A percentile compares a stretch with the other conserved stretches of the same genome.
These are phyloP conservation scores for Leishmania major DNA, from an alignment of 208 protist genomes.

Conservation along the genomic window DNA sequence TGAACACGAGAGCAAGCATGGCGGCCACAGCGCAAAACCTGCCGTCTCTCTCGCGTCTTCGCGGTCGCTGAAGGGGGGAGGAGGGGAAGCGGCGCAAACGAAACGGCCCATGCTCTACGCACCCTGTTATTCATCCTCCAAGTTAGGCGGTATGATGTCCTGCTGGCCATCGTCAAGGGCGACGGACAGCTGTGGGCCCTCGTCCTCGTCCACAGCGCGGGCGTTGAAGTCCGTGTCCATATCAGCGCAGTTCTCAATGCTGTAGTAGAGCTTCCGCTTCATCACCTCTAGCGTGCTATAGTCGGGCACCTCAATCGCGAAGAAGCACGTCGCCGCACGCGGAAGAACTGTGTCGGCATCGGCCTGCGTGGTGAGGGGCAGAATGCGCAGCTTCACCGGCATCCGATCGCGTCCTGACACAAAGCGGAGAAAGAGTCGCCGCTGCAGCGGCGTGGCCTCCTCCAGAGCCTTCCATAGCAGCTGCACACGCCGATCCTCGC, in stretches of 20 bases:
- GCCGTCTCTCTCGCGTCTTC: background rate
- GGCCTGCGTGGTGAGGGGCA: conserved; percentile 69
- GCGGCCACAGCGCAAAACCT: background rate
- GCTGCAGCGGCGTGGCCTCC: conserved; percentile 81
- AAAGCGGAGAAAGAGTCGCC: conserved; percentile 92
- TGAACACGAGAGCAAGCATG: background rate
- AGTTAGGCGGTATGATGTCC: conserved; percentile 15
- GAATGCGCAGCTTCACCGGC: conserved; percentile 82
- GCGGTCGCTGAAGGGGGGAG: background rate
- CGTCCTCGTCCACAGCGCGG: conserved; percentile 72
- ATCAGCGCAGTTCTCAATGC: conserved; percentile 94
- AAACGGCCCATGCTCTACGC: background rate
- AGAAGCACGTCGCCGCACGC: conserved; percentile 96
- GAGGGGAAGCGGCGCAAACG: background rate
- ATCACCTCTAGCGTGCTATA: conserved; percentile 94
- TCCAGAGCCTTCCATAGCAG: conserved; percentile 91
- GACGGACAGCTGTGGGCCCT: conserved; percentile 78
- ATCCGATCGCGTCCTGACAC: conserved; percentile 90
- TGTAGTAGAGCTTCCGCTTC: conserved; percentile 94
- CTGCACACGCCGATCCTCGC: conserved; percentile 84
- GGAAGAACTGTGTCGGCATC: conserved; percentile 91
- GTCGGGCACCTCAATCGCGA: conserved; percentile 94
- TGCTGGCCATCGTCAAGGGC: conserved; percentile 48
- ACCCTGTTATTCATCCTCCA: conserved; percentile 14
- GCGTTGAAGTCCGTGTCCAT: conserved; percentile 95